Conservation (phyloP, 331 rosid genomes). For the Dryas integrifolia region DNA sequence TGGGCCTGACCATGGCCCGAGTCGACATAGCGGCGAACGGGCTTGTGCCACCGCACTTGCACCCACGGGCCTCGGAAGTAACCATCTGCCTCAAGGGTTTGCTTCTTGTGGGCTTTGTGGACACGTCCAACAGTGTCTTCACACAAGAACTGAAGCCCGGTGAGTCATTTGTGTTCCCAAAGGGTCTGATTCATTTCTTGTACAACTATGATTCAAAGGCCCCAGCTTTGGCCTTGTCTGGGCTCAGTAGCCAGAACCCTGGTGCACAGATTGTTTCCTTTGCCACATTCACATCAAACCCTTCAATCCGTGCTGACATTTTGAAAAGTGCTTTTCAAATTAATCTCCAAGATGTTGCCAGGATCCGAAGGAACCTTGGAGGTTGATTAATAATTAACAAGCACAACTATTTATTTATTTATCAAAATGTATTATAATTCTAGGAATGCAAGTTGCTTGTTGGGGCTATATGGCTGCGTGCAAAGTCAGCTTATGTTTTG, state of each 20-base stretch:
- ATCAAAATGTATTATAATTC: neutral
- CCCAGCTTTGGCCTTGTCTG: constrained; percentile 50
- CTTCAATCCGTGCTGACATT: constrained; percentile 29
- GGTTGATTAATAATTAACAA: constrained; percentile 25
- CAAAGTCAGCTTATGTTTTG: neutral
- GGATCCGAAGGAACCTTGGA: constrained; percentile 46
- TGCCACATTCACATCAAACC: constrained; percentile 52
- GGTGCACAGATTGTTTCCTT: constrained; percentile 45
- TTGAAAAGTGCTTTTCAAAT: constrained; percentile 33
- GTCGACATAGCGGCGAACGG: constrained; percentile 24
- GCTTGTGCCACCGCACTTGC: constrained; percentile 48
- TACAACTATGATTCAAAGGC: constrained; percentile 31
- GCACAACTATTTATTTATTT: neutral
- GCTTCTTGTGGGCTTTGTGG: constrained; percentile 64
- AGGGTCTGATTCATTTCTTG: constrained; percentile 57
- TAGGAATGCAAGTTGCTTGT: neutral
- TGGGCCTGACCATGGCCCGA: constrained; percentile 57
- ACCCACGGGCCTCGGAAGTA: constrained; percentile 73
- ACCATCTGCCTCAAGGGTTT: constrained; percentile 47
- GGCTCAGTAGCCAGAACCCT: constrained; percentile 68
- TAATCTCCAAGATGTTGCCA: constrained; percentile 27
- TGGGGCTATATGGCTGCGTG: neutral
- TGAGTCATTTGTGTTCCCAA: constrained; percentile 75
- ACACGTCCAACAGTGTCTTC: constrained; percentile 37
- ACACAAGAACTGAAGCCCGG: constrained; percentile 40